Evolutionary conservation across 1,284 basidiomycete species (phyloP).

Genomic region (Ustilago curta): DNA sequence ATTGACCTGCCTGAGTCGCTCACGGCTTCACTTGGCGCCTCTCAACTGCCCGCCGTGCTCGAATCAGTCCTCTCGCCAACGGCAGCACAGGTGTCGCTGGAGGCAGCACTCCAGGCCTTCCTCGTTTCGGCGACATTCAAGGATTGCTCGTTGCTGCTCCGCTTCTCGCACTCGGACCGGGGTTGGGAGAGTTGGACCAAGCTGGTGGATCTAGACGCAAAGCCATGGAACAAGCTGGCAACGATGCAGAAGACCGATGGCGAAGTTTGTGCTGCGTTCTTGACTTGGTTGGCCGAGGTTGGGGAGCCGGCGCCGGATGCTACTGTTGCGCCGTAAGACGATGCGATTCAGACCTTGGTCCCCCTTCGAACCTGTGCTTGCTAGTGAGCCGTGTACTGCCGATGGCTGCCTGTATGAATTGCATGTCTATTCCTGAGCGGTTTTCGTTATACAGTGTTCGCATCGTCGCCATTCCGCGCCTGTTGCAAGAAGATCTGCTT

Average conservation of each 20-base stretch:
- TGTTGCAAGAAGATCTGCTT: constrained; percentile 28
- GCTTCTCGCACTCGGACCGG: constrained; percentile 42
- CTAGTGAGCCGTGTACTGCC: neutral
- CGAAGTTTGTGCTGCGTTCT: constrained; percentile 35
- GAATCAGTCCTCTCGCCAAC: constrained; percentile 3
- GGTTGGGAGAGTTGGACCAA: constrained; percentile 22
- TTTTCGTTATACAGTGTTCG: constrained; percentile 12
- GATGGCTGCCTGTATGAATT: neutral
- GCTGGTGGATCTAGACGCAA: constrained; percentile 65
- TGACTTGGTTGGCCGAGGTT: constrained; percentile 20
- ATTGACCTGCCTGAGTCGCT: constrained; percentile 7
- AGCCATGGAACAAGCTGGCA: constrained; percentile 71
- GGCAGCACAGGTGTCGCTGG: neutral
- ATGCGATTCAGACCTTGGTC: neutral
- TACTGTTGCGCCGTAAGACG: constrained; percentile 7
- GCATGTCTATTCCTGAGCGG: neutral
- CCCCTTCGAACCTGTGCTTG: neutral
- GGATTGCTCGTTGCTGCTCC: constrained; percentile 89
- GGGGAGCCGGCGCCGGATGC: neutral
- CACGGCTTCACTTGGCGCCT: constrained; percentile 6
- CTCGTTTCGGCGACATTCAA: constrained; percentile 93
- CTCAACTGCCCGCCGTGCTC: constrained; percentile 12
- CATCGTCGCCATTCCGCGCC: constrained; percentile 6
- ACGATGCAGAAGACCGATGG: constrained; percentile 82
- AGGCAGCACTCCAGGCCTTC: constrained; percentile 71